Conservation (phyloP, 495 filamentous ascomycete genomes). For the Talaromyces trachyspermus region DNA sequence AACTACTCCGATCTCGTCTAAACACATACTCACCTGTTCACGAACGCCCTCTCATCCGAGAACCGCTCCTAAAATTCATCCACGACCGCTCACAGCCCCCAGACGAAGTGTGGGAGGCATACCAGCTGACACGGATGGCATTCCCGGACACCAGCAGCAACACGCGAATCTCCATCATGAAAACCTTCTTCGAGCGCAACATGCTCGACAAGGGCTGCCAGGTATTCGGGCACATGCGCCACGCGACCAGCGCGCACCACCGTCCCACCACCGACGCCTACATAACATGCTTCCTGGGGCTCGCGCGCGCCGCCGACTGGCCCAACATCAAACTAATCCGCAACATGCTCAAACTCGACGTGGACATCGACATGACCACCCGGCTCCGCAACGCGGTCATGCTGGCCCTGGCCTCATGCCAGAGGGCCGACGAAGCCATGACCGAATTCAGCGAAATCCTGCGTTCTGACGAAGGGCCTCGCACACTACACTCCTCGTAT, state of each 20-base stretch:
- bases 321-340: slow-evolving; percentile 67
- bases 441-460: slow-evolving; percentile 78
- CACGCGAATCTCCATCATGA: slow-evolving; percentile 68
- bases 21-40: slow-evolving; percentile 47
- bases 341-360: slow-evolving; percentile 89
- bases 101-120: slow-evolving; percentile 69
- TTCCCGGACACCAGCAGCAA: slow-evolving; percentile 65
- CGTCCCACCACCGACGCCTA: slow-evolving; percentile 70
- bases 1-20: slow-evolving; percentile 64
- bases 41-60: slow-evolving; percentile 56
- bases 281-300: slow-evolving; percentile 64
- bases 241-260: slow-evolving; percentile 44
- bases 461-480: slow-evolving; percentile 68
- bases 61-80: slow-evolving; percentile 58
- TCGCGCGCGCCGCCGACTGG: slow-evolving; percentile 55
- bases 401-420: slow-evolving; percentile 69
- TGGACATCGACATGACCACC: slow-evolving; percentile 68
- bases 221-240: slow-evolving; percentile 85
- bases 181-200: slow-evolving; percentile 66
- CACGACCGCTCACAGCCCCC: slow-evolving; percentile 52
- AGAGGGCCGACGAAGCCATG: slow-evolving; percentile 53
- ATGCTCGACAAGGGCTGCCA: slow-evolving; percentile 75
- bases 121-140: slow-evolving; percentile 64
- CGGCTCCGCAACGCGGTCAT: slow-evolving; percentile 74
- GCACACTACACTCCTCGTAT: slow-evolving; percentile 66